A percentile compares a stretch with the other conserved stretches of the same genome.
Conservation (phyloP, 768 basidiomycete species). For the Podaxis carcinomalis region DNA sequence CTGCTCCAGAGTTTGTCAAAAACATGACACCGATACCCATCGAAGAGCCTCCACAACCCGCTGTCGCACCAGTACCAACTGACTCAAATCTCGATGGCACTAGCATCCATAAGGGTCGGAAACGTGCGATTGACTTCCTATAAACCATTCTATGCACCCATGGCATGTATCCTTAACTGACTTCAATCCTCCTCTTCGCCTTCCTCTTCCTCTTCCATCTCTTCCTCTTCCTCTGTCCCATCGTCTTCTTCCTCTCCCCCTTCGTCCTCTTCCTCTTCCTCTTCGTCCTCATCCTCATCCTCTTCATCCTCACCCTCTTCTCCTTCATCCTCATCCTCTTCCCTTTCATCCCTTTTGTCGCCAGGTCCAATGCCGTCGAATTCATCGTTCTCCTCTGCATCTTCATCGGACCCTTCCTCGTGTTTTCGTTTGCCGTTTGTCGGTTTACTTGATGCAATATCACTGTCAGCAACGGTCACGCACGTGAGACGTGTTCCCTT, state of each 20-base stretch:
- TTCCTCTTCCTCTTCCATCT: slow-evolving; percentile 27
- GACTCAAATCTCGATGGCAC: slow-evolving; percentile 19
- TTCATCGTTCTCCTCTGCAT: slow-evolving; percentile 18
- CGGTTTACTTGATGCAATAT: slow-evolving; percentile 11
- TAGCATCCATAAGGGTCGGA: slow-evolving; percentile 41
- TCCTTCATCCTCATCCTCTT: slow-evolving; percentile 24
- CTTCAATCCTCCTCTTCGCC: slow-evolving; percentile 24
- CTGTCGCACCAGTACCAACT: neutral
- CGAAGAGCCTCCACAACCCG: neutral
- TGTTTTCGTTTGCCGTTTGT: slow-evolving; percentile 23
- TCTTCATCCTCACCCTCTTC: slow-evolving; percentile 25
- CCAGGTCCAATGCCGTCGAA: slow-evolving; percentile 18
- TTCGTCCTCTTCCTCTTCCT: slow-evolving; percentile 17
- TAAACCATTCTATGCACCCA: slow-evolving; percentile 25
- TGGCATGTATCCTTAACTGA: slow-evolving; percentile 11
- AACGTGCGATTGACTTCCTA: slow-evolving; percentile 75
- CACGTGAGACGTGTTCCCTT: slow-evolving; percentile 87
- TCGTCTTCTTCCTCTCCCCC: slow-evolving; percentile 16
- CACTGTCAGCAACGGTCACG: slow-evolving; percentile 31
- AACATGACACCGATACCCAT: slow-evolving; percentile 19
- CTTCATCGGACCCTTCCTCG: slow-evolving; percentile 17
- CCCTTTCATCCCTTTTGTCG: slow-evolving; percentile 11
- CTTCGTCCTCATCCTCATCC: slow-evolving; percentile 21
- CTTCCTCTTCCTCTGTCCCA: slow-evolving; percentile 25
- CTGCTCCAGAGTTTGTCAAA: slow-evolving; percentile 37